Conservation (phyloP, 2,329 filamentous ascomycete genomes). For the Fusarium falciforme region DNA sequence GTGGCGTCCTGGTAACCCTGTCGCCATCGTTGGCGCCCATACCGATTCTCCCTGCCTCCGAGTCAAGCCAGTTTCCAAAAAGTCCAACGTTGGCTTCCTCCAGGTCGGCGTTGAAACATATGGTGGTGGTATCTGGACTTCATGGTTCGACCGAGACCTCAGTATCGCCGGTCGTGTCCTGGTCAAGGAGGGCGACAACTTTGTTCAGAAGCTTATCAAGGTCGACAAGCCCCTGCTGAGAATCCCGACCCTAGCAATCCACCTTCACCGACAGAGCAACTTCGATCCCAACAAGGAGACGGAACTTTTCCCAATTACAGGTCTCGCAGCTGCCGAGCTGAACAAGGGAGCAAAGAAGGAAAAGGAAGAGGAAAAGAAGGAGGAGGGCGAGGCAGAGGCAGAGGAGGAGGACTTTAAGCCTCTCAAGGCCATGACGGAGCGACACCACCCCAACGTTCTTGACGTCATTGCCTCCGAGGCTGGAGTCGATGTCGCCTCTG, state of each 20-base stretch:
- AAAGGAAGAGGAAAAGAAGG: conserved; percentile 52
- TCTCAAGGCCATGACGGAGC: conserved; percentile 79
- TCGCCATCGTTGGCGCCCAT: conserved; percentile 94
- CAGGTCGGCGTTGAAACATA: conserved; percentile 98
- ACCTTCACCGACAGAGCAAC: conserved; percentile 85
- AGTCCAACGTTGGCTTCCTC: conserved; percentile 84
- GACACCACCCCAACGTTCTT: conserved; percentile 90
- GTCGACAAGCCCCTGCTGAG: conserved; percentile 90
- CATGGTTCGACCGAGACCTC: conserved; percentile 96
- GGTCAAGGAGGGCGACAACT: conserved; percentile 77
- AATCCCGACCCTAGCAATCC: conserved; percentile 93
- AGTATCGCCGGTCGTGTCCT: conserved; percentile 90
- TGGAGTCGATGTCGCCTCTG: conserved; percentile 74
- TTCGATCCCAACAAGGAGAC: conserved; percentile 98
- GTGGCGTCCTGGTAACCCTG: conserved; percentile 92
- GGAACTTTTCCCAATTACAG: conserved; percentile 93
- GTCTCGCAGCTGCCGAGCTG: conserved; percentile 86
- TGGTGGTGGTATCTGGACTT: conserved; percentile 96
- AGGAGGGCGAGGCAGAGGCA: conserved; percentile 50
- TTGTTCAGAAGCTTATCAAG: conserved; percentile 88
- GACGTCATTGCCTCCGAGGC: conserved; percentile 86
- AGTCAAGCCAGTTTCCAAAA: conserved; percentile 94
- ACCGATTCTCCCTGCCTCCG: conserved; percentile 94
- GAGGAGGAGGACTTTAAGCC: conserved; percentile 74
- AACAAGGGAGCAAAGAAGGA: conserved; percentile 75